Evolutionary conservation across 2,329 filamentous ascomycete species (phyloP).

Genomic region (Niveomyces coronatus): DNA sequence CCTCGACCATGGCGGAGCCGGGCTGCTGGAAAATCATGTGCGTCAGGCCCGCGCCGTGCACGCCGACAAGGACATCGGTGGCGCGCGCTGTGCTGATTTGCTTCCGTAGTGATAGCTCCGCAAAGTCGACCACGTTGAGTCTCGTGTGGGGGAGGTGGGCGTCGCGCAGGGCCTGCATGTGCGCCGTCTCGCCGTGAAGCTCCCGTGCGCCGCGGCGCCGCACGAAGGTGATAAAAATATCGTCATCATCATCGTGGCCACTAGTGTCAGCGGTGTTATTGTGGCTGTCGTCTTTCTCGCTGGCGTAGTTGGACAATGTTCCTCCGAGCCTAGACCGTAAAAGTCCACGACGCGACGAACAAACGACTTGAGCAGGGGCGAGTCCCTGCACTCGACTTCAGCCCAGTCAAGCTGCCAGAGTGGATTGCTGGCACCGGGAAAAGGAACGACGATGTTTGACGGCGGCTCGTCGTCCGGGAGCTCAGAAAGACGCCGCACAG

Average conservation of each 20-base stretch:
- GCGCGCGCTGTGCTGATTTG: slow-evolving; percentile 24
- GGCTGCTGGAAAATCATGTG: slow-evolving; percentile 30
- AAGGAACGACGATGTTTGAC: slow-evolving; percentile 27
- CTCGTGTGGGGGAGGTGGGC: slow-evolving; percentile 18
- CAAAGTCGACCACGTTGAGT: slow-evolving; percentile 27
- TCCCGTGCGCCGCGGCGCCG: slow-evolving; percentile 22
- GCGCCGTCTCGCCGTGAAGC: slow-evolving; percentile 18
- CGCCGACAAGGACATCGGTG: slow-evolving; percentile 32
- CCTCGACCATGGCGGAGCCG: slow-evolving; percentile 29
- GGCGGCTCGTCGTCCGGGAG: slow-evolving; percentile 9
- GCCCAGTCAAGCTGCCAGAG: slow-evolving; percentile 32
- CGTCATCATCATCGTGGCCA: slow-evolving; percentile 1
- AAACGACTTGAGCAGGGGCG: slow-evolving; percentile 18
- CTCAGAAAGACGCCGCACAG: slow-evolving; percentile 20
- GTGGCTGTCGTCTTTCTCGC: no score
- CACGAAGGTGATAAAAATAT: slow-evolving; percentile 26
- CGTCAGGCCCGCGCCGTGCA: slow-evolving; percentile 33
- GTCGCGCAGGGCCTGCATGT: slow-evolving; percentile 18
- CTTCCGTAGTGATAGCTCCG: slow-evolving; percentile 23
- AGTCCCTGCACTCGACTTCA: slow-evolving; percentile 20
- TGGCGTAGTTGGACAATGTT: no score
- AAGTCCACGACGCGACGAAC: slow-evolving; percentile 20
- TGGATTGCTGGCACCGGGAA: slow-evolving; percentile 30
- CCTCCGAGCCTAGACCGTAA: slow-evolving; percentile 16
- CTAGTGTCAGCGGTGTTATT: not conserved